Percentiles rank a stretch among this genome's conserved stretches.
Evolutionary conservation across 148 eudicot species (phyloP).

Genomic region (Rhododendron simsii): DNA sequence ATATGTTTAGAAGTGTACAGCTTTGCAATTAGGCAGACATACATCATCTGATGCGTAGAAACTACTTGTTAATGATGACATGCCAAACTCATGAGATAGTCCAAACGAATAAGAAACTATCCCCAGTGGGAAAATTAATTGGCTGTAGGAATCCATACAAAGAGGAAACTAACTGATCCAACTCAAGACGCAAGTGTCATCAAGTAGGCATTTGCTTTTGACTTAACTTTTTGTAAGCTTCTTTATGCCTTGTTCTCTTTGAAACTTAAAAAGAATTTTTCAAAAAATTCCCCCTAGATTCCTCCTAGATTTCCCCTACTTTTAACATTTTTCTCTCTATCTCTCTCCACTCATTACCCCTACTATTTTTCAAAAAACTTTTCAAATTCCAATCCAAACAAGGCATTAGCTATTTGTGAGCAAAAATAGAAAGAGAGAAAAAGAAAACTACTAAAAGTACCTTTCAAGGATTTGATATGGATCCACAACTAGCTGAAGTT

Average conservation of each 20-base stretch:
- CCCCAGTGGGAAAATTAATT: too few relatives aligned
- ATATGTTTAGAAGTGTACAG: background rate
- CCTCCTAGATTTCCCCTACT: too few relatives aligned
- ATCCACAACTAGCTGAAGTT: constrained; percentile 95
- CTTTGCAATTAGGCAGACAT: background rate
- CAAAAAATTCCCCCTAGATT: too few relatives aligned
- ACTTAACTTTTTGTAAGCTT: background rate
- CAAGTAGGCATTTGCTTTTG: background rate
- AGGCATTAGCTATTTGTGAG: background rate
- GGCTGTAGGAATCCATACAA: background rate
- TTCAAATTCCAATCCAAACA: too few relatives aligned
- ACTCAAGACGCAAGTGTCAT: background rate
- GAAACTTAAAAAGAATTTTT: too few relatives aligned
- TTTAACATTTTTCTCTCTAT: too few relatives aligned
- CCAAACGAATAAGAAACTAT: background rate
- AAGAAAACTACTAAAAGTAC: constrained; percentile 26
- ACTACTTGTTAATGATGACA: background rate
- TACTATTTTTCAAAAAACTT: too few relatives aligned
- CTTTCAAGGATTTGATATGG: constrained; percentile 96
- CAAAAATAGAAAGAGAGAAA: background rate
- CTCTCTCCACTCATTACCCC: too few relatives aligned
- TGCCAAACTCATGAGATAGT: background rate
- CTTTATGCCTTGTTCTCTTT: too few relatives aligned
- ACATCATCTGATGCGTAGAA: background rate
- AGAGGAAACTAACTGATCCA: background rate